Evolutionary conservation across 306 rosid genomes (phyloP).

Genomic region (Medicago arabica): DNA sequence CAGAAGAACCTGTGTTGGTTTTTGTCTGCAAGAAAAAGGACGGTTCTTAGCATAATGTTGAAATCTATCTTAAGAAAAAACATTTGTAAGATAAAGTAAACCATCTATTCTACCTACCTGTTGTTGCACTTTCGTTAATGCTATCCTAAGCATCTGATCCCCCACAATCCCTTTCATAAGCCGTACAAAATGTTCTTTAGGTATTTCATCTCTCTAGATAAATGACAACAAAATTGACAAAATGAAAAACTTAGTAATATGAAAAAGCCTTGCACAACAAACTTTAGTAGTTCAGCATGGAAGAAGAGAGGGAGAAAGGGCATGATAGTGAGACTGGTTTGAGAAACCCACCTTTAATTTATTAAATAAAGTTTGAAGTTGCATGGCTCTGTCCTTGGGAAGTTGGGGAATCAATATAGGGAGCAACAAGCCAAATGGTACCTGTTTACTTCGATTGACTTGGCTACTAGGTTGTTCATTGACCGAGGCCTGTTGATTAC

Average conservation of each 20-base stretch:
- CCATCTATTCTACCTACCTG: conserved; percentile 56
- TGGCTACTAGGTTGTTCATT: conserved; percentile 68
- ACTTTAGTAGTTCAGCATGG: neutral
- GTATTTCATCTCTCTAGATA: conserved; percentile 75
- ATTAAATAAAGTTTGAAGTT: conserved; percentile 72
- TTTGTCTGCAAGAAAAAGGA: conserved; percentile 45
- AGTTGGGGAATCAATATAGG: conserved; percentile 87
- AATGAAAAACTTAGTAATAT: conserved; percentile 41
- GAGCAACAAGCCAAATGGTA: conserved; percentile 79
- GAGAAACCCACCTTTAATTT: conserved; percentile 67
- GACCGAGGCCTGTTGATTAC: conserved; percentile 84
- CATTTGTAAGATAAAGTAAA: conserved; percentile 29
- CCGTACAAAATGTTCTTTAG: conserved; percentile 81
- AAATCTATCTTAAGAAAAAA: conserved; percentile 7
- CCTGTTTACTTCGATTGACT: conserved; percentile 63
- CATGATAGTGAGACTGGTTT: neutral
- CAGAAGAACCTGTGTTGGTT: conserved; percentile 54
- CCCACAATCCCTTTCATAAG: conserved; percentile 84
- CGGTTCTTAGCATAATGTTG: conserved; percentile 30
- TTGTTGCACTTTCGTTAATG: conserved; percentile 67
- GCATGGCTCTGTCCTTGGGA: conserved; percentile 81
- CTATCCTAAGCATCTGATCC: conserved; percentile 87
- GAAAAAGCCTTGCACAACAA: conserved; percentile 21
- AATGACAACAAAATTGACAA: conserved; percentile 40
- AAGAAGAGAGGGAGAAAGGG: neutral